These are phyloP conservation scores for Aspergillus leporis DNA, from an alignment of 495 filamentous ascomycete genomes.

Conservation along the genomic window DNA sequence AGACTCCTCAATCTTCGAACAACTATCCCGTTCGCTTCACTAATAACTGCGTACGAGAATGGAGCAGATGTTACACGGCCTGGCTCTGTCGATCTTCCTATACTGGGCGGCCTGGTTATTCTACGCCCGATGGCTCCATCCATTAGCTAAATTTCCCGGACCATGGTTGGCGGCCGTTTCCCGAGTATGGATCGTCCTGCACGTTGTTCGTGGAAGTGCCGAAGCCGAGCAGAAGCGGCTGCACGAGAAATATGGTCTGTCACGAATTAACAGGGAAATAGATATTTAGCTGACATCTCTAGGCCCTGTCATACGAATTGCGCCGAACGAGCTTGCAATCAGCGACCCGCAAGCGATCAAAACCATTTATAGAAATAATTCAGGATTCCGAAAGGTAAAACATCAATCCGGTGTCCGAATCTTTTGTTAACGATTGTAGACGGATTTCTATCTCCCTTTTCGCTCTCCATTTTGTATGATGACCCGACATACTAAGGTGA, in stretches of 20 bases:
- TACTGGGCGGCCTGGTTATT: conserved; percentile 20
- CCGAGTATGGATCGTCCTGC: conserved; percentile 16
- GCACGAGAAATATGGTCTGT: conserved; percentile 24
- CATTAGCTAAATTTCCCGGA: conserved; percentile 15
- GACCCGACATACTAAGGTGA: not conserved
- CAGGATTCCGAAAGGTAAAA: conserved; percentile 17
- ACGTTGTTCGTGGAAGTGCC: conserved; percentile 11
- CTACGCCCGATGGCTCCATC: conserved; percentile 19
- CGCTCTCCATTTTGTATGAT: conserved; percentile 17
- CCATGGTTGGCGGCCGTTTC: conserved; percentile 15
- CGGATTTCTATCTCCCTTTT: conserved; percentile 21
- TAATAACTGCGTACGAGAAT: too few relatives aligned
- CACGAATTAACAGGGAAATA: not conserved
- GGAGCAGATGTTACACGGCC: too few relatives aligned
- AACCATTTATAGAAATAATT: conserved; percentile 30
- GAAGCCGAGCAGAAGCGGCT: conserved; percentile 16
- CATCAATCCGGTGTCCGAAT: not conserved
- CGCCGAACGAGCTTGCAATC: conserved; percentile 31
- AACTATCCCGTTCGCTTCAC: too few relatives aligned
- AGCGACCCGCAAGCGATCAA: conserved; percentile 28
- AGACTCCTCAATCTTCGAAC: too few relatives aligned
- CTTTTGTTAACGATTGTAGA: conserved; percentile 6
- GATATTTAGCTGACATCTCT: not conserved
- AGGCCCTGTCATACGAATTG: conserved; percentile 30
- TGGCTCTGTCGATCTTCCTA: too few relatives aligned